phyloP scores from a whole-genome alignment of 768 basidiomycete genomes.

The Megacollybia marginata region DNA sequence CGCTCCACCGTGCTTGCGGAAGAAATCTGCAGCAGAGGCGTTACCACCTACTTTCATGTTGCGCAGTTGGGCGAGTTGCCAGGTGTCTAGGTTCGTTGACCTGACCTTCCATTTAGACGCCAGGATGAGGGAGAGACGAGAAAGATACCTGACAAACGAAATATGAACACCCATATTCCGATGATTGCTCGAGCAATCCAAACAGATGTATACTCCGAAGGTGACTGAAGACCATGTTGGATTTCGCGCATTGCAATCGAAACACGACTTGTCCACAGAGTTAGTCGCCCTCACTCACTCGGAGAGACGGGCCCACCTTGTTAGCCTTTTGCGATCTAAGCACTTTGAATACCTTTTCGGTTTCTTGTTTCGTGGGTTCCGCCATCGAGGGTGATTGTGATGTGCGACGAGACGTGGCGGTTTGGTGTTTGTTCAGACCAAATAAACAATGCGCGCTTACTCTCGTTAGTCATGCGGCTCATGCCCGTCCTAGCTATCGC shows the following conservation, averaged over 20 bases:
- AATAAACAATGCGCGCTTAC: too few species aligned
- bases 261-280: slow-evolving; percentile 69
- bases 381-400: slow-evolving; percentile 54
- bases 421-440: too few species aligned
- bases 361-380: slow-evolving; percentile 80
- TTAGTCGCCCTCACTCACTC: slow-evolving; percentile 1
- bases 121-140: neutral
- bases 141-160: slow-evolving; percentile 84
- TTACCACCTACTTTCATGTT: slow-evolving; percentile 98
- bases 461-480: too few species aligned
- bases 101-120: slow-evolving; percentile 32
- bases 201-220: slow-evolving; percentile 94
- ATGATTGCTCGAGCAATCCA: slow-evolving; percentile 94
- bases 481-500: too few species aligned
- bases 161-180: slow-evolving; percentile 98
- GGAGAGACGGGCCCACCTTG: slow-evolving; percentile 39
- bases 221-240: slow-evolving; percentile 98
- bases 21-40: slow-evolving; percentile 78
- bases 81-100: slow-evolving; percentile 93
- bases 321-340: slow-evolving; percentile 84
- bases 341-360: slow-evolving; percentile 78
- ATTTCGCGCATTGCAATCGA: slow-evolving; percentile 92
- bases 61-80: slow-evolving; percentile 86
- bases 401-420: too few species aligned
- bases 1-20: slow-evolving; percentile 77